Evolutionary conservation across 73 alveolate genomes (phyloP).

Genomic region (Durusdinium trenchii): DNA sequence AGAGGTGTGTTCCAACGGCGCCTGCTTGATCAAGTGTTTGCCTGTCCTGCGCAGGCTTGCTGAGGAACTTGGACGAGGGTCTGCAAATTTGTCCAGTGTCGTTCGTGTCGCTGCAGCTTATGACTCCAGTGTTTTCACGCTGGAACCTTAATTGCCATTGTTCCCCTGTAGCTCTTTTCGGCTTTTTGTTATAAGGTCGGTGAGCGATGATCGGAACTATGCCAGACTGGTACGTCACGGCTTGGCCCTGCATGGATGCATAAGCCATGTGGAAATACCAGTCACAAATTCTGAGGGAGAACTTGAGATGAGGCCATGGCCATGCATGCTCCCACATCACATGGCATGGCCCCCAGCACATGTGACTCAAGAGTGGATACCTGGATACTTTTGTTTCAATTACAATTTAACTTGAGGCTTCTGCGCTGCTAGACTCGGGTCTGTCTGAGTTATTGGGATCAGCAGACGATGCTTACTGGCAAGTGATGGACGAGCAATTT

Average conservation of each 20-base stretch:
- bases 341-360: not conserved
- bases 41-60: too few relatives aligned
- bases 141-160: too few relatives aligned
- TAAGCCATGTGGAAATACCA: not conserved
- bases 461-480: not conserved
- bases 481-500: not conserved
- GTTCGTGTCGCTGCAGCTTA: too few relatives aligned
- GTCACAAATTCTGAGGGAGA: not conserved
- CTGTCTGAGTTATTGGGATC: not conserved
- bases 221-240: too few relatives aligned
- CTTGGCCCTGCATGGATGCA: not conserved
- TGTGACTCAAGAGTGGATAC: not conserved
- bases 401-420: not conserved
- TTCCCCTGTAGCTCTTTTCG: too few relatives aligned
- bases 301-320: not conserved
- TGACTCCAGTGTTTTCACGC: too few relatives aligned
- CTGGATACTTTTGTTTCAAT: not conserved
- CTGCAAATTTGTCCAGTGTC: too few relatives aligned
- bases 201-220: too few relatives aligned
- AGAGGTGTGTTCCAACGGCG: too few relatives aligned
- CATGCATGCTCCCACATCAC: not conserved
- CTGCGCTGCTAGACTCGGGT: not conserved
- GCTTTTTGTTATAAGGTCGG: too few relatives aligned
- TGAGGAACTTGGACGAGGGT: too few relatives aligned
- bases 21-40: too few relatives aligned